Evolutionary conservation across 768 basidiomycete species (phyloP), one percentile per base, ranked within the genome.

Genomic region (Amanita rubescens): DNA sequence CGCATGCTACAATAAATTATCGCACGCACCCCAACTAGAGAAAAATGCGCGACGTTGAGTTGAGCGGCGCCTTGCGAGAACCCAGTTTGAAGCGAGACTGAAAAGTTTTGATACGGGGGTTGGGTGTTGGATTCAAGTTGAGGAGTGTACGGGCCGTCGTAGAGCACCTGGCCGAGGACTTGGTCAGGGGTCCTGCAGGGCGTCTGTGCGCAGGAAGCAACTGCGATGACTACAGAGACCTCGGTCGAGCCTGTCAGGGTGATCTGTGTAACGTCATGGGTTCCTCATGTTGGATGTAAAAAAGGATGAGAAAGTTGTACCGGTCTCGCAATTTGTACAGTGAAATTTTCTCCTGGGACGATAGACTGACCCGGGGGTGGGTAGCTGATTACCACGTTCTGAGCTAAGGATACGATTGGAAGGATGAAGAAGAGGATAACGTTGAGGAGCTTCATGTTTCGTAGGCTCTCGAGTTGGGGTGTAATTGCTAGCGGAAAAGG

Each of bases 51-150:
- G 3, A 75, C 69, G 15, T 63, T 65, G 17, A 77, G 57, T 57
- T 67, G 62, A 5, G 71, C 71, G 27, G 58, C 51, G 5, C 75
- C 74, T 24, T 57, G 49, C 1, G 59, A 0, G 9, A 62, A 15
- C 3, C 20, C 43, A 24, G 62, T 47, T 1, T 76, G 77, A 12
- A 79, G 59, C 25, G 63, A 63, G 3, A 79, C 66, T 2, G 73
- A 69, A 55, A 76, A 74, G 58, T 76, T 76, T 51, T 79, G 64
- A 61, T 74, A 70, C 12, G 76, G 75, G 14, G 68, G 70, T 63
- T 39, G 39, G 2, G 61, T 59, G 24, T 61, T 57, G 2, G 33
- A 5, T 6, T 66, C 60, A 53, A 58, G 61, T 51, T 71, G 57
- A 0, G 79, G 78, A 24, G 62, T 58, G 54, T 69, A 80, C 5